These are phyloP conservation scores for Fagopyrum esculentum DNA, from an alignment of 148 eudicot genomes.

Conservation along the genomic window DNA sequence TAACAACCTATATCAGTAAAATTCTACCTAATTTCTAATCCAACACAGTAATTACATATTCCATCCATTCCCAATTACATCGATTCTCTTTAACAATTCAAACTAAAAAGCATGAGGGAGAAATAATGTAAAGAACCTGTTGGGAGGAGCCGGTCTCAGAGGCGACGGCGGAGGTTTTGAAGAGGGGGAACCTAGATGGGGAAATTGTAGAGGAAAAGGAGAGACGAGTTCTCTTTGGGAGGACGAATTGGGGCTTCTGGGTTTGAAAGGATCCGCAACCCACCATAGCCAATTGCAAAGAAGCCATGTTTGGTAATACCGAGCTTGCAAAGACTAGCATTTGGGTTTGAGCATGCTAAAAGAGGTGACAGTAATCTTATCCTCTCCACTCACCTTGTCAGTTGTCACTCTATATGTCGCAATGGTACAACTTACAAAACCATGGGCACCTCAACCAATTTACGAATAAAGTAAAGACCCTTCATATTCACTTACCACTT, in stretches of 20 bases:
- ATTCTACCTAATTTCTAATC: neutral
- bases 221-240: constrained; percentile 6
- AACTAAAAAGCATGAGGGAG: neutral
- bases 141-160: constrained; percentile 29
- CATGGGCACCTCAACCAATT: no score
- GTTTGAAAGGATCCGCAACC: neutral
- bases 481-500: no score
- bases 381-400: no score
- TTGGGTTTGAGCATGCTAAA: neutral
- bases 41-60: neutral
- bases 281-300: neutral
- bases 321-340: constrained; percentile 3
- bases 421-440: no score
- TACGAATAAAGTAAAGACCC: no score
- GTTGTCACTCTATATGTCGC: no score
- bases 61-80: no score
- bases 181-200: neutral
- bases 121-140: constrained; percentile 21
- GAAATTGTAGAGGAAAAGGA: constrained; percentile 13
- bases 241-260: neutral
- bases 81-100: no score
- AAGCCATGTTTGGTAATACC: neutral
- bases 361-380: no score
- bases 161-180: constrained; percentile 22
- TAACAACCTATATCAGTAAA: neutral